phyloP scores from a whole-genome alignment of 1,284 basidiomycete genomes.

The Rhodofomes roseus region DNA sequence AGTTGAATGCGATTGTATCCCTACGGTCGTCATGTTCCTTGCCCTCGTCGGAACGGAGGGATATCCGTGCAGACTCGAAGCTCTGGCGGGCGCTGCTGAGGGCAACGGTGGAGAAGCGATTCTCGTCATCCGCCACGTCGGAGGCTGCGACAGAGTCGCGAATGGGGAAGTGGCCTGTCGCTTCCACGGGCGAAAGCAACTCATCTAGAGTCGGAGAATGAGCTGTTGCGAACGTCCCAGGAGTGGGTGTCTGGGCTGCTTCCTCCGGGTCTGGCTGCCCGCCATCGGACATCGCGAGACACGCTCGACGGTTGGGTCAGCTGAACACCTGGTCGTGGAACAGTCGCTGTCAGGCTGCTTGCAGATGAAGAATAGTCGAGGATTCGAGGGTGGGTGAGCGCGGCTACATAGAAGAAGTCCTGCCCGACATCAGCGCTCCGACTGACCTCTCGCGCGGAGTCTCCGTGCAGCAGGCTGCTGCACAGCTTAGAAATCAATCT shows the following conservation, averaged over 20 bases:
- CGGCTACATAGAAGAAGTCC: neutral
- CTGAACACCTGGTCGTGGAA: neutral
- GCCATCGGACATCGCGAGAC: constrained; percentile 5
- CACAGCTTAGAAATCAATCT: no score
- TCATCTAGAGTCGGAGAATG: constrained; percentile 31
- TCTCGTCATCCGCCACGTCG: constrained; percentile 66
- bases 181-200: constrained; percentile 37
- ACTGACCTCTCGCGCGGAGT: neutral
- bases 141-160: constrained; percentile 47
- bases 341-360: neutral
- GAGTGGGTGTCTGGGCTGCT: neutral
- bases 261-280: constrained; percentile 1
- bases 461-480: neutral
- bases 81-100: constrained; percentile 38
- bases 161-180: constrained; percentile 19
- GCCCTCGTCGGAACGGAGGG: constrained; percentile 12
- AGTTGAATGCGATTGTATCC: constrained; percentile 13
- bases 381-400: neutral
- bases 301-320: neutral
- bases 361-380: neutral
- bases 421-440: neutral
- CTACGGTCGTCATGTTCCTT: constrained; percentile 20
- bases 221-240: neutral
- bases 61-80: constrained; percentile 19
- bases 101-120: constrained; percentile 51